These are phyloP conservation scores for Metschnikowia orientalis DNA, from an alignment of 805 yeast species.

Conservation along the genomic window DNA sequence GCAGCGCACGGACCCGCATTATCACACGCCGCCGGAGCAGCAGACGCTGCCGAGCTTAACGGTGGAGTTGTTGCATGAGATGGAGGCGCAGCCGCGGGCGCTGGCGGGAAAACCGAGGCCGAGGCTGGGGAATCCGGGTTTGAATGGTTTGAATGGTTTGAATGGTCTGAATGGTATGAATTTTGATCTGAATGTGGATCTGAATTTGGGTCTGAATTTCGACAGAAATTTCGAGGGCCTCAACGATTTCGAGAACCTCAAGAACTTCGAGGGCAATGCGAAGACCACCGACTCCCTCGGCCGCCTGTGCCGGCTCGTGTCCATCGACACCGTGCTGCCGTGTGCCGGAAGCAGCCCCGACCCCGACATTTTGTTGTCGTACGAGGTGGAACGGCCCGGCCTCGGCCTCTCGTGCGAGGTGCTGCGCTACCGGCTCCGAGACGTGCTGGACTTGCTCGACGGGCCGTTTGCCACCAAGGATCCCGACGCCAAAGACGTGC, in stretches of 20 bases:
- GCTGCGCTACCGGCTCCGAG: constrained; percentile 26
- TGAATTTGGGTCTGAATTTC: too few species aligned
- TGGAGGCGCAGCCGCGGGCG: constrained; percentile 15
- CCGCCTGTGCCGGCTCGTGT: constrained; percentile 1
- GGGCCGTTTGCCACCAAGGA: constrained; percentile 32
- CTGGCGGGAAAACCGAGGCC: too few species aligned
- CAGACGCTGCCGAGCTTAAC: constrained; percentile 39
- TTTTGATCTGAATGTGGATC: too few species aligned
- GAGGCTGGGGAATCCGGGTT: too few species aligned
- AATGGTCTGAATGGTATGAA: too few species aligned
- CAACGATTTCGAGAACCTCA: too few species aligned
- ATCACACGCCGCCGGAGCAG: constrained; percentile 44
- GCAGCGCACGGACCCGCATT: constrained; percentile 45
- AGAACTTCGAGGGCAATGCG: too few species aligned
- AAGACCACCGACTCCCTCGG: not conserved
- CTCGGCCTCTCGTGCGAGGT: constrained; percentile 18
- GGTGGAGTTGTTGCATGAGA: constrained; percentile 30
- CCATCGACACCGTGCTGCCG: constrained; percentile 44
- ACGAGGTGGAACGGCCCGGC: constrained; percentile 22
- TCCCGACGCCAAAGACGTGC: constrained; percentile 1
- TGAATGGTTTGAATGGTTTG: too few species aligned
- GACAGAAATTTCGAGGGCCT: too few species aligned
- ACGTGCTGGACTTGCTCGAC: constrained; percentile 22
- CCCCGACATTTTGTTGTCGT: constrained; percentile 44
- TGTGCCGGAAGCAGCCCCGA: constrained; percentile 37